A percentile compares a stretch with the other conserved stretches of the same genome.
phyloP scores from a whole-genome alignment of 805 yeast species.

The Ogataea neopini region DNA sequence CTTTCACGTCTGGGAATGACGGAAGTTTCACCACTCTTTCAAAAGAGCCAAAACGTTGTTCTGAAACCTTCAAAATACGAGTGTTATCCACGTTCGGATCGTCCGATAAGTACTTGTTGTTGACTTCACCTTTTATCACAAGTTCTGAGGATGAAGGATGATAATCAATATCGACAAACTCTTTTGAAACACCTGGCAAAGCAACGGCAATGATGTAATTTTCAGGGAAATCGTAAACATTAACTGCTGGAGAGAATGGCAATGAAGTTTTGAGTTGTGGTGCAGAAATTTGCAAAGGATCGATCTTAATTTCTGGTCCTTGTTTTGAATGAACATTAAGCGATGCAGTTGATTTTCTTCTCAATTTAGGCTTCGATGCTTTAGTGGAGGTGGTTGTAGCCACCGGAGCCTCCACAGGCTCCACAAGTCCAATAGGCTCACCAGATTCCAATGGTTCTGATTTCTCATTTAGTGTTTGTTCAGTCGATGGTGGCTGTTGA shows the following conservation, averaged over 20 bases:
- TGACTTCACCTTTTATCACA: constrained; percentile 51
- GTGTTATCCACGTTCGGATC: constrained; percentile 33
- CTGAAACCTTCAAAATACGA: constrained; percentile 46
- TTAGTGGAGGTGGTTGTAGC: neutral
- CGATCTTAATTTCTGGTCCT: constrained; percentile 27
- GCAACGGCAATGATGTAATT: constrained; percentile 51
- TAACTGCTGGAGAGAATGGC: constrained; percentile 60
- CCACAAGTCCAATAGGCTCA: no score
- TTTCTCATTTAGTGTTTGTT: no score
- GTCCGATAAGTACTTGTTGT: constrained; percentile 39
- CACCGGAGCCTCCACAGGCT: neutral
- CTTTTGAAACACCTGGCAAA: constrained; percentile 58
- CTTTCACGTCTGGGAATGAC: constrained; percentile 50
- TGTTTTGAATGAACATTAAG: constrained; percentile 23
- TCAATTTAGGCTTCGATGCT: constrained; percentile 9
- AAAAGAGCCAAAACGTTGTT: constrained; percentile 56
- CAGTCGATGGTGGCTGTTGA: no score
- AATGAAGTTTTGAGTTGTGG: constrained; percentile 42
- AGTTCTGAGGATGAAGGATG: constrained; percentile 59
- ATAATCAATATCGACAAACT: constrained; percentile 54
- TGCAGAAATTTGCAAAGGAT: constrained; percentile 46
- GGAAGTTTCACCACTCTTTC: constrained; percentile 61
- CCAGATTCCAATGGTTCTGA: no score
- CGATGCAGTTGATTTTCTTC: constrained; percentile 20
- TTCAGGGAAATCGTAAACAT: constrained; percentile 52